Conservation (phyloP, 2,329 filamentous ascomycete species). For the Trichoderma hamatum region DNA sequence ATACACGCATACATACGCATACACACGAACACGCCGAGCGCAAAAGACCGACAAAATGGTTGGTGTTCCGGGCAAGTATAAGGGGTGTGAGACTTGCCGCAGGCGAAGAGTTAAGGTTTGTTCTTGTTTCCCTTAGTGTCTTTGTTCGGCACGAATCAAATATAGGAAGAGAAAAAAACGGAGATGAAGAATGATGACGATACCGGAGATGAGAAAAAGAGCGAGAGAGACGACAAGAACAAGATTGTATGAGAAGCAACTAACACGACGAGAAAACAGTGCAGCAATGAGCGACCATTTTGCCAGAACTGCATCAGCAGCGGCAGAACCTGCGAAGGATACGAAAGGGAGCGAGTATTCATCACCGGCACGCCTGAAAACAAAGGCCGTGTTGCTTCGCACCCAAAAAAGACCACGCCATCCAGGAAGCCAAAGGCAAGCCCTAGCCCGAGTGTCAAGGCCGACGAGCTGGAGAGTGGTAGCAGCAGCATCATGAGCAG, state of each 20-base stretch:
- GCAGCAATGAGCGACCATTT: conserved; percentile 62
- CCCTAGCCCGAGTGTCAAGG: conserved; percentile 28
- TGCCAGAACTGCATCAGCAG: conserved; percentile 64
- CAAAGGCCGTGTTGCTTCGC: conserved; percentile 59
- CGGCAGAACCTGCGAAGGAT: conserved; percentile 62
- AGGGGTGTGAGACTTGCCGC: conserved; percentile 65
- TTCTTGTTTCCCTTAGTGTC: background rate
- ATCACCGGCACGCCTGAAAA: conserved; percentile 62
- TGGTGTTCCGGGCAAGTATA: conserved; percentile 65
- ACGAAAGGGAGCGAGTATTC: conserved; percentile 65
- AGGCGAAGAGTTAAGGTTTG: conserved; percentile 59
- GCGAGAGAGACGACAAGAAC: background rate
- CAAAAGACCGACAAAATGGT: conserved; percentile 51
- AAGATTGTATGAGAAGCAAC: background rate
- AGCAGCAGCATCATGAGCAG: conserved; percentile 10
- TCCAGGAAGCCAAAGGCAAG: conserved; percentile 40
- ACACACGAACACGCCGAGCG: background rate
- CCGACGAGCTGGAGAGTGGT: conserved; percentile 32
- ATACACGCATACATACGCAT: background rate
- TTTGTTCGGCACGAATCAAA: background rate
- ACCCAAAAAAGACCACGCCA: conserved; percentile 49
- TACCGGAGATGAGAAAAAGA: background rate
- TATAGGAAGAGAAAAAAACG: background rate
- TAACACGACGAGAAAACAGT: conserved; percentile 44
- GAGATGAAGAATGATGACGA: background rate